Percentiles rank a stretch among this genome's conserved stretches.
These are phyloP conservation scores for Yamadazyma tumulicola DNA, from an alignment of 805 yeast species.

Conservation along the genomic window DNA sequence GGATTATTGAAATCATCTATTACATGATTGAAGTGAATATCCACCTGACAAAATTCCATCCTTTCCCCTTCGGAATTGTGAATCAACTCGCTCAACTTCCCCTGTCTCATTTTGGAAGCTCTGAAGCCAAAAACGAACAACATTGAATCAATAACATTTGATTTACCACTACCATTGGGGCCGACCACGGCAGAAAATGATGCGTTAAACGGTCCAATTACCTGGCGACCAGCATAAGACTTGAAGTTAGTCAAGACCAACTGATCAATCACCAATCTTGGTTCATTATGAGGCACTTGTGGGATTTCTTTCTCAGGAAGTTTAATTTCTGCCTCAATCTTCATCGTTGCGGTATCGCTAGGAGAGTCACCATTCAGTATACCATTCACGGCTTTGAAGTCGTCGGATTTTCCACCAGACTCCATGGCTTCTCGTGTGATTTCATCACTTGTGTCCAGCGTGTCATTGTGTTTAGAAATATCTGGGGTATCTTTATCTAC, in stretches of 20 bases:
- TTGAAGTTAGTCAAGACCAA: constrained; percentile 82
- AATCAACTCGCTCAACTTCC: constrained; percentile 85
- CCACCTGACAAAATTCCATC: constrained; percentile 79
- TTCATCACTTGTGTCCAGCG: constrained; percentile 16
- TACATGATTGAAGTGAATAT: constrained; percentile 80
- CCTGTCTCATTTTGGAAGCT: constrained; percentile 95
- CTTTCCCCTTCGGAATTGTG: constrained; percentile 75
- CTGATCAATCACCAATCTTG: constrained; percentile 71
- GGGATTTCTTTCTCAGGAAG: neutral
- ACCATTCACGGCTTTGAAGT: neutral
- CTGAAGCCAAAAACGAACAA: constrained; percentile 96
- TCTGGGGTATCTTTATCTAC: constrained; percentile 8
- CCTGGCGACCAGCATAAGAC: constrained; percentile 91
- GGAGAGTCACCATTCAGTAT: neutral
- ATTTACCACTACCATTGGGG: constrained; percentile 97
- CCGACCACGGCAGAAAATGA: constrained; percentile 97
- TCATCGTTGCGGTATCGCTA: neutral
- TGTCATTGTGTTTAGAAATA: constrained; percentile 8
- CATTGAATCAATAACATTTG: constrained; percentile 95
- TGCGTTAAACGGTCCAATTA: constrained; percentile 90
- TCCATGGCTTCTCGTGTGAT: constrained; percentile 8
- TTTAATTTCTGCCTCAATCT: neutral
- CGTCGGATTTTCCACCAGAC: neutral
- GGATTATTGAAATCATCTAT: constrained; percentile 43
- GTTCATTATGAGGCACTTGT: constrained; percentile 19